phyloP scores from a whole-genome alignment of 129 eudicot species.

The Centrapalus pauciflorus region DNA sequence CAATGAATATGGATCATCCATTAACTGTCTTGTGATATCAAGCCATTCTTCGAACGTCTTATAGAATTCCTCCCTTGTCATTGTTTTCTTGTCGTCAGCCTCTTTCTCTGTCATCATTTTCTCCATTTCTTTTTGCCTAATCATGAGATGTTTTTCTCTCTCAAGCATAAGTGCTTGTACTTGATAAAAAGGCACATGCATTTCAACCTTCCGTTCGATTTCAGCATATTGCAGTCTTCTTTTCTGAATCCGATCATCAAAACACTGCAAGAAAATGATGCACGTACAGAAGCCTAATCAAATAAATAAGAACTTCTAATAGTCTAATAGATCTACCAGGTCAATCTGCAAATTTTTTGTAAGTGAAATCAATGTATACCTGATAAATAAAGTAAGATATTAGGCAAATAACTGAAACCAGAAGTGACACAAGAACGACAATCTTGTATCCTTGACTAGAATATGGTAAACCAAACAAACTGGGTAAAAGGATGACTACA shows the following conservation, averaged over 20 bases:
- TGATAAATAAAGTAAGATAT: constrained; percentile 53
- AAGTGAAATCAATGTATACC: constrained; percentile 22
- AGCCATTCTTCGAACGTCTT: constrained; percentile 12
- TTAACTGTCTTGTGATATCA: constrained; percentile 4
- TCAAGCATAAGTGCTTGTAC: constrained; percentile 19
- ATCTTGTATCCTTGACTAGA: constrained; percentile 21
- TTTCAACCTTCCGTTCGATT: constrained; percentile 19
- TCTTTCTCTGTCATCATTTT: neutral
- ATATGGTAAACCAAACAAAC: constrained; percentile 29
- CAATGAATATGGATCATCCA: constrained; percentile 27
- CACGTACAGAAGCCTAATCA: neutral
- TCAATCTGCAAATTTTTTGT: neutral
- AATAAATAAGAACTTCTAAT: neutral
- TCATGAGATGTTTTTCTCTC: constrained; percentile 16
- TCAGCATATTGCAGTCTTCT: constrained; percentile 19
- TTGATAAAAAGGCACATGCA: constrained; percentile 27
- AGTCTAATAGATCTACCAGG: too few relatives aligned
- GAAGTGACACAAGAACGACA: constrained; percentile 34
- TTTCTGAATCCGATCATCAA: neutral
- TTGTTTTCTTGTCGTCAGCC: neutral
- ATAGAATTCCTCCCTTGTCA: constrained; percentile 13
- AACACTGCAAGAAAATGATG: neutral
- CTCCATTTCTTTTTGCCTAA: constrained; percentile 8
- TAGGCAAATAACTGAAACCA: constrained; percentile 33
- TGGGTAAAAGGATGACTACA: constrained; percentile 45